These are phyloP conservation scores for Diaporthe caulivora DNA, from an alignment of 2,329 filamentous ascomycete species.

Conservation along the genomic window DNA sequence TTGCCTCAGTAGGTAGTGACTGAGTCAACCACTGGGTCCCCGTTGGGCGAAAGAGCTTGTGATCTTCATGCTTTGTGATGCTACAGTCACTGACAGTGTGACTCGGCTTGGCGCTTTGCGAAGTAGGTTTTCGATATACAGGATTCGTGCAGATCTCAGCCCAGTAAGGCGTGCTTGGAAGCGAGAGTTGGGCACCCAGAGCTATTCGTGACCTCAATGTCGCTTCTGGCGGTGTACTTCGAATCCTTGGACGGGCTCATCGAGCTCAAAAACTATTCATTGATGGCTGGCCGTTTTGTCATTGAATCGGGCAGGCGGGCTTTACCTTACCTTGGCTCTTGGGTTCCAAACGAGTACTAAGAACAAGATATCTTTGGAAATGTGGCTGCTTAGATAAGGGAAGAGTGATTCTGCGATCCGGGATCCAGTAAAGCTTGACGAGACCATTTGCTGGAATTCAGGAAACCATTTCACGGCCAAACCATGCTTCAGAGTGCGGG, in stretches of 20 bases:
- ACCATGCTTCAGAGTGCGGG: too few species aligned
- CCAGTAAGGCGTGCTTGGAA: background rate
- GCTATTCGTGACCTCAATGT: background rate
- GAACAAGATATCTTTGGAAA: background rate
- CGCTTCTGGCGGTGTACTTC: background rate
- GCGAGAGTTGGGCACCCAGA: background rate
- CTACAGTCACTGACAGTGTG: background rate
- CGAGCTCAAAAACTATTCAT: background rate
- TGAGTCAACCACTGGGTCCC: background rate
- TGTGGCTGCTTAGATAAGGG: background rate
- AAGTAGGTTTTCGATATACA: background rate
- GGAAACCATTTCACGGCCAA: too few species aligned
- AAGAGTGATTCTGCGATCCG: background rate
- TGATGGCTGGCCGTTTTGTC: background rate
- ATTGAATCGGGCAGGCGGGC: background rate
- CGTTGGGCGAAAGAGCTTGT: background rate
- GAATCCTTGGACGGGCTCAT: too few species aligned
- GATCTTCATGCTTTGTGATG: slow-evolving; percentile 5
- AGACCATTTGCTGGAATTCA: too few species aligned
- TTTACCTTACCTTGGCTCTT: background rate
- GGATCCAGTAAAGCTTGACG: background rate
- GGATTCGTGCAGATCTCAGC: background rate
- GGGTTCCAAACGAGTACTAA: background rate
- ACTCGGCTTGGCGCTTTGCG: slow-evolving; percentile 14
- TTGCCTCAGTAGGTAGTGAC: background rate